Conservation (phyloP, 208 protist genomes). For the Novymonas esmeraldas region DNA sequence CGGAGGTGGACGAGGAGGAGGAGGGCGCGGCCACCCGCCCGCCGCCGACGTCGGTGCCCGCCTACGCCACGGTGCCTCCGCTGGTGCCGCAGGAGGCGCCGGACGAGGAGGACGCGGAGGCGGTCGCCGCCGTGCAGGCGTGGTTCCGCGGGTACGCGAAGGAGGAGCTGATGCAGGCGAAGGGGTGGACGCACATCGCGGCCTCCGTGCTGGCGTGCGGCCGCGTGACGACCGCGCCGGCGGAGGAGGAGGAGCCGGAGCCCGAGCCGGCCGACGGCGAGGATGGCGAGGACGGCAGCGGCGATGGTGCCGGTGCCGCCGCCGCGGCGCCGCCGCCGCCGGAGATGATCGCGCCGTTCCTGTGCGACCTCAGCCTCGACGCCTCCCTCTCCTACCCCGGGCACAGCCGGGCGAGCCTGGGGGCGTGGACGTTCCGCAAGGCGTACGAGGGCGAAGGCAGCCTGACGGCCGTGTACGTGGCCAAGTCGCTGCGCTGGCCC, state of each 20-base stretch:
- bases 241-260: slow-evolving; percentile 34
- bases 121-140: slow-evolving; percentile 52
- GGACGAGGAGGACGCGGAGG: slow-evolving; percentile 82
- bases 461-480: slow-evolving; percentile 68
- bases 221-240: slow-evolving; percentile 48
- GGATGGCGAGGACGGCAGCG: slow-evolving; percentile 22
- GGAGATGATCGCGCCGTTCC: slow-evolving; percentile 88
- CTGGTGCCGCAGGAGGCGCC: slow-evolving; percentile 82
- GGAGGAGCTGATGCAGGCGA: slow-evolving; percentile 88
- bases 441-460: slow-evolving; percentile 81
- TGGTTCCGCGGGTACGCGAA: slow-evolving; percentile 85
- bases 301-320: slow-evolving; percentile 13
- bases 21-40: slow-evolving; percentile 46
- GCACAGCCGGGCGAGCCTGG: slow-evolving; percentile 76
- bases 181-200: slow-evolving; percentile 91
- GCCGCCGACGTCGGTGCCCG: slow-evolving; percentile 63
- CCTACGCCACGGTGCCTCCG: slow-evolving; percentile 80
- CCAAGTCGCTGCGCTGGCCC: slow-evolving; percentile 84
- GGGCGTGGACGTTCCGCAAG: slow-evolving; percentile 89
- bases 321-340: slow-evolving; percentile 36
- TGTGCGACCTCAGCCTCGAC: slow-evolving; percentile 79
- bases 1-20: slow-evolving; percentile 77
- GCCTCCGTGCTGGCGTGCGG: slow-evolving; percentile 78
- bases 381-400: slow-evolving; percentile 65
- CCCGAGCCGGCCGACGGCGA: slow-evolving; percentile 13